A percentile compares a stretch with the other conserved stretches of the same genome.
phyloP scores from a whole-genome alignment of 2,329 filamentous ascomycete species.

The Fusarium pseudonygamai region DNA sequence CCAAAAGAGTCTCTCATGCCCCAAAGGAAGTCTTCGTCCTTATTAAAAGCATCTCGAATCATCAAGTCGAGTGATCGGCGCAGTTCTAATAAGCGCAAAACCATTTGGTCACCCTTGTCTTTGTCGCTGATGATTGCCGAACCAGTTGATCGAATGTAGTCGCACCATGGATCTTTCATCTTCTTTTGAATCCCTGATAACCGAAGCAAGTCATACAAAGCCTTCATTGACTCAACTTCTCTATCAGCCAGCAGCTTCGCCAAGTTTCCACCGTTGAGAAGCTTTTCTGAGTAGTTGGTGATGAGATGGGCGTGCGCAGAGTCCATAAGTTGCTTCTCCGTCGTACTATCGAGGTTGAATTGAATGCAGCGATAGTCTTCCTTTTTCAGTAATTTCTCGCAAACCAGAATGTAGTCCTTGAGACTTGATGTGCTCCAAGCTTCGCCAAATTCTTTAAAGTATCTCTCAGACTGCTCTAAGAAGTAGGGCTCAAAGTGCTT shows the following conservation, averaged over 20 bases:
- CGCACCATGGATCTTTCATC: slow-evolving; percentile 77
- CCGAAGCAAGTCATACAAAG: slow-evolving; percentile 80
- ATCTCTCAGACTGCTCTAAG: slow-evolving; percentile 72
- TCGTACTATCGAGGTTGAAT: slow-evolving; percentile 84
- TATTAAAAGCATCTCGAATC: slow-evolving; percentile 78
- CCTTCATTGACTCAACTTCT: slow-evolving; percentile 75
- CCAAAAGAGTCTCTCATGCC: slow-evolving; percentile 86
- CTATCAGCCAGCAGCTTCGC: slow-evolving; percentile 77
- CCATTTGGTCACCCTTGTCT: slow-evolving; percentile 83
- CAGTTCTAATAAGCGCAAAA: slow-evolving; percentile 81
- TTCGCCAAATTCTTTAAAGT: slow-evolving; percentile 75
- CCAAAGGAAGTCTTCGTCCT: slow-evolving; percentile 80
- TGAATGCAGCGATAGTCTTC: slow-evolving; percentile 82
- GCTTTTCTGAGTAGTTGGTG: slow-evolving; percentile 69
- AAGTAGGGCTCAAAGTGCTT: slow-evolving; percentile 82
- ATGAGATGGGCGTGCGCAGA: slow-evolving; percentile 79
- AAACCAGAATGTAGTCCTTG: slow-evolving; percentile 78
- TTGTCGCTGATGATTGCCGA: slow-evolving; percentile 82
- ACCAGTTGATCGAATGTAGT: slow-evolving; percentile 81
- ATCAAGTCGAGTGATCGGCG: slow-evolving; percentile 82
- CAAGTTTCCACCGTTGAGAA: slow-evolving; percentile 74
- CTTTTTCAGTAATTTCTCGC: slow-evolving; percentile 72
- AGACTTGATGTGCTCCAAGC: slow-evolving; percentile 71
- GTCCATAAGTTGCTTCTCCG: slow-evolving; percentile 78
- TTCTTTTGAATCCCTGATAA: slow-evolving; percentile 75